A percentile compares a stretch with the other conserved stretches of the same genome.
Conservation (phyloP, 148 eudicot genomes). For the Oxyria digyna region DNA sequence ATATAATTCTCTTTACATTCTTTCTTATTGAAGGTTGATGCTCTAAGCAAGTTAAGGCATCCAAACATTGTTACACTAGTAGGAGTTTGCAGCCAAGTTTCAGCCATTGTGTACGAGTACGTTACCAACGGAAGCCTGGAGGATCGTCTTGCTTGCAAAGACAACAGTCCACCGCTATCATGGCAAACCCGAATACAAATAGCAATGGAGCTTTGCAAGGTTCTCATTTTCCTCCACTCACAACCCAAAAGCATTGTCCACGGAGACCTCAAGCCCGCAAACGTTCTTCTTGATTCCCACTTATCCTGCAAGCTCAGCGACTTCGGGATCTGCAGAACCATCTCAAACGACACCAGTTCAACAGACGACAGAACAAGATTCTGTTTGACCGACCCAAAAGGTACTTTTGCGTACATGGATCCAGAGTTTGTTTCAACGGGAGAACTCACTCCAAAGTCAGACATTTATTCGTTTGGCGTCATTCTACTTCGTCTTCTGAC, state of each 20-base stretch:
- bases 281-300: slow-evolving; percentile 52
- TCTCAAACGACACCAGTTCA: slow-evolving; percentile 29
- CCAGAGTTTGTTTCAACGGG: slow-evolving; percentile 58
- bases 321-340: slow-evolving; percentile 54
- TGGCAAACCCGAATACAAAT: slow-evolving; percentile 80
- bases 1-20: no score
- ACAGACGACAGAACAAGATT: slow-evolving; percentile 24
- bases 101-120: slow-evolving; percentile 70
- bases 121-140: slow-evolving; percentile 87
- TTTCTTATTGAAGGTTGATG: slow-evolving; percentile 52
- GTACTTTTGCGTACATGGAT: slow-evolving; percentile 64
- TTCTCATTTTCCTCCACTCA: slow-evolving; percentile 72
- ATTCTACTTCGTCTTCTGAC: slow-evolving; percentile 59
- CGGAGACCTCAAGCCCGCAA: slow-evolving; percentile 70
- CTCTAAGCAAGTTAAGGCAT: slow-evolving; percentile 74
- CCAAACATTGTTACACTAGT: slow-evolving; percentile 74
- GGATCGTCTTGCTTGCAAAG: slow-evolving; percentile 66
- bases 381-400: slow-evolving; percentile 45
- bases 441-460: slow-evolving; percentile 66
- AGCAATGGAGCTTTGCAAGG: slow-evolving; percentile 74
- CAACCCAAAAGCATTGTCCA: slow-evolving; percentile 48
- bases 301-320: slow-evolving; percentile 58
- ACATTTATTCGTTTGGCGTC: slow-evolving; percentile 75
- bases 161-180: slow-evolving; percentile 61
- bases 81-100: slow-evolving; percentile 72